Percentiles rank a stretch among this genome's conserved stretches.
Conservation (phyloP, 352 stramenopile species). For the Hyphochytrium catenoides region DNA sequence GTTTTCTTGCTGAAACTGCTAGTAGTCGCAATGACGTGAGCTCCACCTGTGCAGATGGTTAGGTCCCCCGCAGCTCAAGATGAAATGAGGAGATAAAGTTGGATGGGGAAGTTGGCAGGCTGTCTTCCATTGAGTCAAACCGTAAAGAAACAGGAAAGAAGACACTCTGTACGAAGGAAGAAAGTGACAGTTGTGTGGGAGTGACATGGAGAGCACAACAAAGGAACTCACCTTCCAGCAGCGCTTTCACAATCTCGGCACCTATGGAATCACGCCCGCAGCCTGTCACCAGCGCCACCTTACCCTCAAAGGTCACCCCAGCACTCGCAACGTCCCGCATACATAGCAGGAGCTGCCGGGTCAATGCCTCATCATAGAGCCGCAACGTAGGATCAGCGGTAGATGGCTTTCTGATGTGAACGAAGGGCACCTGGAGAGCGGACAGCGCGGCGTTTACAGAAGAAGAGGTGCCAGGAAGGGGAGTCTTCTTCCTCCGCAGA, state of each 20-base stretch:
- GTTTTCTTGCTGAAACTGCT: slow-evolving; percentile 36
- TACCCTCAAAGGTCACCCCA: slow-evolving; percentile 52
- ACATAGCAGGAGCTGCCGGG: slow-evolving; percentile 37
- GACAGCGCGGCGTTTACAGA: no score
- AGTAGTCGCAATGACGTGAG: slow-evolving; percentile 55
- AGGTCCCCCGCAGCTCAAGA: no score
- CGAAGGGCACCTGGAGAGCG: slow-evolving; percentile 30
- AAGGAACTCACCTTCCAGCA: slow-evolving; percentile 60
- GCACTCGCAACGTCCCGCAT: slow-evolving; percentile 58
- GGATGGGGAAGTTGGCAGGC: no score
- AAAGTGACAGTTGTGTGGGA: no score
- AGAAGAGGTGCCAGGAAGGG: no score
- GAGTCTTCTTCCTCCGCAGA: slow-evolving; percentile 16
- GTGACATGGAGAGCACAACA: no score
- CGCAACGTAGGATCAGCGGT: slow-evolving; percentile 44
- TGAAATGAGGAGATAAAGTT: no score
- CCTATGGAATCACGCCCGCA: slow-evolving; percentile 59
- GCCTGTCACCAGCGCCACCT: slow-evolving; percentile 55
- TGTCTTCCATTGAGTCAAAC: no score
- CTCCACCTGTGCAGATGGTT: no score
- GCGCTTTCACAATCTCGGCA: slow-evolving; percentile 45
- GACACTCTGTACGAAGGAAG: no score
- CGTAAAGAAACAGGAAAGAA: no score
- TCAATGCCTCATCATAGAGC: slow-evolving; percentile 49
- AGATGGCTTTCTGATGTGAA: slow-evolving; percentile 43